Base-by-base conservation (phyloP, 73 alveolate species). In the Paramecium biaurelia region DNA sequence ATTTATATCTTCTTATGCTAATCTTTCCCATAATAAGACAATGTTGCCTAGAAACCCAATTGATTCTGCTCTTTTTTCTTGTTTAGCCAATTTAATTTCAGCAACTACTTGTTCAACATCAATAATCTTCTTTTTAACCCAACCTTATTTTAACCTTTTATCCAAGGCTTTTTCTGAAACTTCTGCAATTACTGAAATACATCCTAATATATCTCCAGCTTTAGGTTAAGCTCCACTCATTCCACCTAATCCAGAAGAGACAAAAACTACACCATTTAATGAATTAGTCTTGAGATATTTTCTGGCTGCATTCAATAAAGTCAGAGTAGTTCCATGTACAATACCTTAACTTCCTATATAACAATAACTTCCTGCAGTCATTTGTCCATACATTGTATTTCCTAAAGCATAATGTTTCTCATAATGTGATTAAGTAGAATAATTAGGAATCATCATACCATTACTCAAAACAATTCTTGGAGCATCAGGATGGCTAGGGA, bases 141-240 rank as follows among this genome's bases (percentile, higher is more conserved):
- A 93, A 15, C 97, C 97, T 67, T 93, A 70, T 18, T 58, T 82
- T 14, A 76, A 92, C 43, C 97, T 56, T 45, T 93, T 93, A 49
- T 57, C 86, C 7, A 93, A 70, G 15, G 97, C 95, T n/a, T 92
- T 85, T 24, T 74, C 94, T 57, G 72, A 58, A 45, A 93, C 86
- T 63, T 93, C 97, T 7, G 96, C 97, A 24, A 93, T 95, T 6
- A 93, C 92, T 43, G 94, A 89, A 11, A 93, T 92, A 43, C 97
- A 89, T n/a, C 97, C 97, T 6, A 92, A 70, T 32, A 93, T 93
- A 34, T 86, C 85, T 23, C 88, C 92, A n/a, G 97, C 97, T 43
- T 93, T 93, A 42, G 97, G 96, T 67, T 93, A 74, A 7, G 97
- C 97, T 20, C 97, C 97, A 37, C 94, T 76, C 97, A 93, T 93